Evolutionary conservation across 1,284 basidiomycete genomes (phyloP).

Genomic region (Malassezia sympodialis): DNA sequence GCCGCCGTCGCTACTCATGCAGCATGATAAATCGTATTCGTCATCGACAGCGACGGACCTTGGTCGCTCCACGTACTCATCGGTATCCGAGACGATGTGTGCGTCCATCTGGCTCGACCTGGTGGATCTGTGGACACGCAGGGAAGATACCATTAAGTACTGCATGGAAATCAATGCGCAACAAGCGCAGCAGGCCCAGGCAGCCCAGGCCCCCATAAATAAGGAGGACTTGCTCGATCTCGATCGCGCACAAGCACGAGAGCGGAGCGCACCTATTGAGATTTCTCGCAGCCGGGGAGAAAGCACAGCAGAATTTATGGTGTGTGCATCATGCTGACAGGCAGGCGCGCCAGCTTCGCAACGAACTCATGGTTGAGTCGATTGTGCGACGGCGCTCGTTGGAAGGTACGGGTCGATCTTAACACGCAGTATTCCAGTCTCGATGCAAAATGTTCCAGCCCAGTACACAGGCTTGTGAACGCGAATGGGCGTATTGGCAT

Average conservation of each 20-base stretch:
- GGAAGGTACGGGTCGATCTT: slow-evolving; percentile 19
- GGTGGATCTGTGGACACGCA: slow-evolving; percentile 31
- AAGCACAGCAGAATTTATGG: slow-evolving; percentile 13
- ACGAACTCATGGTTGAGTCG: slow-evolving; percentile 35
- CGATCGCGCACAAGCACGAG: slow-evolving; percentile 16
- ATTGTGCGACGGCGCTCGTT: slow-evolving; percentile 34
- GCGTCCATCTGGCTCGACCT: slow-evolving; percentile 33
- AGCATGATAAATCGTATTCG: slow-evolving; percentile 9
- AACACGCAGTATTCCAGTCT: slow-evolving; percentile 26
- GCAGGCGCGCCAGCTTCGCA: slow-evolving; percentile 29
- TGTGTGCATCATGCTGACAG: slow-evolving; percentile 16
- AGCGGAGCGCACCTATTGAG: background rate
- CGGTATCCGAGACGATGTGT: slow-evolving; percentile 21
- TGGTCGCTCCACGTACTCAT: slow-evolving; percentile 31
- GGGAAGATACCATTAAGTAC: slow-evolving; percentile 34
- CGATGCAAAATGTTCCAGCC: slow-evolving; percentile 31
- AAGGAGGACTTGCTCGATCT: slow-evolving; percentile 23
- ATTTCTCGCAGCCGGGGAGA: slow-evolving; percentile 1
- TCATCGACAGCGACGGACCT: slow-evolving; percentile 24
- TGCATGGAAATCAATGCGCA: slow-evolving; percentile 29
- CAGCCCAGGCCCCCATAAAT: background rate
- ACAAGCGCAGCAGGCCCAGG: background rate
- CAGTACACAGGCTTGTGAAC: slow-evolving; percentile 14
- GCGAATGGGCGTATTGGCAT: slow-evolving; percentile 30
- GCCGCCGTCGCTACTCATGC: slow-evolving; percentile 30